phyloP scores from a whole-genome alignment of 257 asterid genomes.

The Solanum bulbocastanum region DNA sequence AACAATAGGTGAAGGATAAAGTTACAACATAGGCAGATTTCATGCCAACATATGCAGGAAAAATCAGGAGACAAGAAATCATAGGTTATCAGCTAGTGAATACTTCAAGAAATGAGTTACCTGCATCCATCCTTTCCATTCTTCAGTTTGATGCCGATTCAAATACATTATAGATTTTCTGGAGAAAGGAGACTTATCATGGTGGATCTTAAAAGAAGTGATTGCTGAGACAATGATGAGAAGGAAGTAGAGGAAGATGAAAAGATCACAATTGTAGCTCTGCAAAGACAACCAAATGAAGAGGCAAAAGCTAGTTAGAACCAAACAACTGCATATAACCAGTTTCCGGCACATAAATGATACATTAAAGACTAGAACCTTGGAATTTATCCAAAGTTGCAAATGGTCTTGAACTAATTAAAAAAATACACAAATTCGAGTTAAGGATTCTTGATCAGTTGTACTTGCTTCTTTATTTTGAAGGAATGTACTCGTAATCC shows the following conservation, averaged over 20 bases:
- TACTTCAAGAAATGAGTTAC: constrained; percentile 17
- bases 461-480: not conserved
- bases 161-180: constrained; percentile 79
- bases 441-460: not conserved
- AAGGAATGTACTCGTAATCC: not conserved
- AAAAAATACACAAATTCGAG: not conserved
- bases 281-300: constrained; percentile 26
- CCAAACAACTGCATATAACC: not conserved
- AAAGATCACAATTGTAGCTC: constrained; percentile 79
- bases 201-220: constrained; percentile 80
- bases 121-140: constrained; percentile 99
- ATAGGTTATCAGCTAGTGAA: not conserved
- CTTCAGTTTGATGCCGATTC: constrained; percentile 95
- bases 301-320: not conserved
- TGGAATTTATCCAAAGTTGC: not conserved
- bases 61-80: not conserved
- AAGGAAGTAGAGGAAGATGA: constrained; percentile 84
- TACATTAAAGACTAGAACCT: not conserved
- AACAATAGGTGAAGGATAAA: not conserved
- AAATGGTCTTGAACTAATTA: not conserved
- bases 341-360: not conserved
- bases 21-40: not conserved
- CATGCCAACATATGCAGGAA: not conserved
- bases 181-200: constrained; percentile 71
- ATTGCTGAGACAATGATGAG: constrained; percentile 77